phyloP scores from a whole-genome alignment of 192 early-diverging fungal genomes.

The Coemansia sp. region DNA sequence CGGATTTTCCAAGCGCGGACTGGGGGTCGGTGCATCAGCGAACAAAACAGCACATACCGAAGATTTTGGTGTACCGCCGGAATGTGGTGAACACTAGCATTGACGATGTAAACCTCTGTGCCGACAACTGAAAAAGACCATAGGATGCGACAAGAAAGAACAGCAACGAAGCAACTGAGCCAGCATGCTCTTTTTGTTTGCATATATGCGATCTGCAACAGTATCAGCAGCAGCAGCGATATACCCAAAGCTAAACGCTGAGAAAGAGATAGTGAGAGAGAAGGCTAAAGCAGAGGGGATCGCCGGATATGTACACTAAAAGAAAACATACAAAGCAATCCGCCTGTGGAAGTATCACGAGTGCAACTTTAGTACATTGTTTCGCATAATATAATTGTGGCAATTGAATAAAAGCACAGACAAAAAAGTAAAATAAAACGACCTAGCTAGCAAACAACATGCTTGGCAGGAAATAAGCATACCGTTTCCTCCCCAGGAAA shows the following conservation, averaged over 20 bases:
- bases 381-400: background rate
- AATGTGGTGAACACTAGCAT: slow-evolving; percentile 7
- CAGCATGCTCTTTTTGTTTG: background rate
- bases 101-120: too few species aligned
- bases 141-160: background rate
- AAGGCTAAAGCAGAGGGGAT: background rate
- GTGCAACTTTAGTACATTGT: background rate
- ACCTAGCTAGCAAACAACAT: background rate
- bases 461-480: background rate
- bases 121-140: too few species aligned
- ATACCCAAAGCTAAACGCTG: too few species aligned
- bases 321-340: background rate
- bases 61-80: slow-evolving; percentile 20
- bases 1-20: slow-evolving; percentile 68
- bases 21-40: slow-evolving; percentile 44
- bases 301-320: background rate
- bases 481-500: background rate
- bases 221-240: too few species aligned
- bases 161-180: background rate
- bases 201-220: background rate
- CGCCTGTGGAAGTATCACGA: background rate
- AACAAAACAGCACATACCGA: slow-evolving; percentile 26
- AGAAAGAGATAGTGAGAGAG: background rate
- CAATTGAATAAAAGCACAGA: slow-evolving; percentile 6
- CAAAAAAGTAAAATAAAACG: background rate